Conservation (phyloP, 1,284 basidiomycete species). For the Pyrrhoderma lamaoense region DNA sequence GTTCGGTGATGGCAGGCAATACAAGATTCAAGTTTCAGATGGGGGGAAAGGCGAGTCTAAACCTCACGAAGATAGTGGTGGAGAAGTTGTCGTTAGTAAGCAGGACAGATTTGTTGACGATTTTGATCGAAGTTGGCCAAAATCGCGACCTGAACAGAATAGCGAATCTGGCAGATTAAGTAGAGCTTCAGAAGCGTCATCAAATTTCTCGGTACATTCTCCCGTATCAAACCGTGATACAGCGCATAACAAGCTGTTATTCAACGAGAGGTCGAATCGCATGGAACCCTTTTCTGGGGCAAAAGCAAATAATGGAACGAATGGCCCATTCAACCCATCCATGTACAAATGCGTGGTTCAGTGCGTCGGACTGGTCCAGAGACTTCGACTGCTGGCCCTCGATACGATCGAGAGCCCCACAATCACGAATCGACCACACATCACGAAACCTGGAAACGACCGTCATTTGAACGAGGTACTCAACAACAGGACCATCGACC, state of each 20-base stretch:
- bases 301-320: conserved; percentile 23
- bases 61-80: not conserved
- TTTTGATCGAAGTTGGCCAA: conserved; percentile 90
- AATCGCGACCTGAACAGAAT: conserved; percentile 42
- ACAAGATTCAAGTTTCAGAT: conserved; percentile 60
- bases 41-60: conserved; percentile 23
- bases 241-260: conserved; percentile 62
- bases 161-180: conserved; percentile 28
- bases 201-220: conserved; percentile 28
- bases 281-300: conserved; percentile 49
- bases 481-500: too few relatives aligned
- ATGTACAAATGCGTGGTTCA: too few relatives aligned
- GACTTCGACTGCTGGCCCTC: too few relatives aligned
- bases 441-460: too few relatives aligned
- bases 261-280: conserved; percentile 84
- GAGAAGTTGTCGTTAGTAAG: conserved; percentile 45
- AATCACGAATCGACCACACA: too few relatives aligned
- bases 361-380: too few relatives aligned
- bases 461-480: too few relatives aligned
- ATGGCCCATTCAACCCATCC: conserved; percentile 29
- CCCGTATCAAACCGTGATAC: conserved; percentile 29
- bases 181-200: conserved; percentile 29
- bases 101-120: conserved; percentile 82
- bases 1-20: conserved; percentile 87
- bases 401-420: too few relatives aligned